These are phyloP conservation scores for Aspergillus glaucus DNA, from an alignment of 2,329 filamentous ascomycete species.

Conservation along the genomic window DNA sequence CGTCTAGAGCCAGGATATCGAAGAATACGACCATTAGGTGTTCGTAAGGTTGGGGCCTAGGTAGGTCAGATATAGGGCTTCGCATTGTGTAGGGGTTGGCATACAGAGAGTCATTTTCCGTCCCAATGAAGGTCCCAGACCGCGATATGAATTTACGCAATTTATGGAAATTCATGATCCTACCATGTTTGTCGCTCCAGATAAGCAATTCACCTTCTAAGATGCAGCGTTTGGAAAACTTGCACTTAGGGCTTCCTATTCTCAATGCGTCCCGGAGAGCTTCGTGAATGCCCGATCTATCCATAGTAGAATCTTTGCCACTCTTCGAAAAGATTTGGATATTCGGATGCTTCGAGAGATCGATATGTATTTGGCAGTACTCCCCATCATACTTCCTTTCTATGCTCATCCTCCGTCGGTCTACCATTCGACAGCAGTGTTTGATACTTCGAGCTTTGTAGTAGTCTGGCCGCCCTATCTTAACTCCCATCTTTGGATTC, in stretches of 20 bases:
- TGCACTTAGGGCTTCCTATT: slow-evolving; percentile 54
- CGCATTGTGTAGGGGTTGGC: slow-evolving; percentile 15
- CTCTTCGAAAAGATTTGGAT: slow-evolving; percentile 89
- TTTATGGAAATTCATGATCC: slow-evolving; percentile 70
- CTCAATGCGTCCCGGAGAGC: slow-evolving; percentile 59
- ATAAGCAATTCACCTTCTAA: slow-evolving; percentile 78
- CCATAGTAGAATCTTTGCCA: slow-evolving; percentile 77
- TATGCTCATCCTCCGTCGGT: slow-evolving; percentile 58
- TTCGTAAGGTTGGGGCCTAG: slow-evolving; percentile 45
- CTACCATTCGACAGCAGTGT: slow-evolving; percentile 63
- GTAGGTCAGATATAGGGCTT: slow-evolving; percentile 10
- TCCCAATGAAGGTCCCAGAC: slow-evolving; percentile 64
- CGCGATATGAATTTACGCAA: slow-evolving; percentile 73
- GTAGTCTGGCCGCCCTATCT: slow-evolving; percentile 60
- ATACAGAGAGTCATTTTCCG: slow-evolving; percentile 61
- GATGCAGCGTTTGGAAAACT: slow-evolving; percentile 62
- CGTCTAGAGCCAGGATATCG: slow-evolving; percentile 53
- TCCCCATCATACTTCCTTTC: slow-evolving; percentile 84
- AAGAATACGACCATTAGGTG: slow-evolving; percentile 58
- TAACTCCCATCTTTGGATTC: slow-evolving; percentile 53
- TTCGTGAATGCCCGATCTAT: slow-evolving; percentile 57
- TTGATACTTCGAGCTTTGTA: slow-evolving; percentile 65
- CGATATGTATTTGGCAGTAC: slow-evolving; percentile 82
- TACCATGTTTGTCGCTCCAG: slow-evolving; percentile 60
- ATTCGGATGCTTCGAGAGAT: slow-evolving; percentile 49